Evolutionary conservation across 1,139 yeast genomes (phyloP), one percentile per base, ranked within the genome.

Genomic region (Saccharomyces hybrid): DNA sequence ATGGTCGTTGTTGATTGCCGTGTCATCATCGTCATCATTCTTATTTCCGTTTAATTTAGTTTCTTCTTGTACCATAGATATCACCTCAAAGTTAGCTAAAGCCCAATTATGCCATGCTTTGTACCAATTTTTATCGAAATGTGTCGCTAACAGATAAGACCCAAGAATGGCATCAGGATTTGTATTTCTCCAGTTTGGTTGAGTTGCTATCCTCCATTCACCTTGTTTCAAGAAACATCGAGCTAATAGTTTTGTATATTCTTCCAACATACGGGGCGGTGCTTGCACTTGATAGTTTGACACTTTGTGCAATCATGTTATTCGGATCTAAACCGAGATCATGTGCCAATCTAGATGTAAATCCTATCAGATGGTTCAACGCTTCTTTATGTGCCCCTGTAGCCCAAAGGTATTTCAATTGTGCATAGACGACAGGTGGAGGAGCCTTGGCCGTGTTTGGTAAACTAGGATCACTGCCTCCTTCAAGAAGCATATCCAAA

Each of bases 41-140:
- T 51, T 2, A 58, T 59, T 19, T 55, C 61, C 19, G 70, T 66
- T 32, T 70, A 70, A 27, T 52, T 55, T 29, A 44, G 62, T 58
- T 62, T 63, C 16, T 58, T 63, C 47, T 66, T 68, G 47, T 61
- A 77, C 76, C 52, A 86, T 77, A 0, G 96, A 86, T 31, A 93
- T 88, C 1, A 91, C 97, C 67, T 91, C 97, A 69, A 90, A 95
- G 70, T 95, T 95, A 0, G 99, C 97, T 65, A 95, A 75, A 0
- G 99, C 99, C 99, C 99, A 95, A 67, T 90, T 91, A 67, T 95
- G 99, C 99, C 99, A 95, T 27, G 99, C 99, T 66, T 95, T 93
- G 68, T 95, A 95, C 97, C 99, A 95, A 47, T 81, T 81, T 51
- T 81, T 79, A 68, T 93, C 98, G 70, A 93, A 93, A 68, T 91